Base-by-base conservation (phyloP, 2,329 filamentous ascomycete species). In the Xylariaceae sp. region DNA sequence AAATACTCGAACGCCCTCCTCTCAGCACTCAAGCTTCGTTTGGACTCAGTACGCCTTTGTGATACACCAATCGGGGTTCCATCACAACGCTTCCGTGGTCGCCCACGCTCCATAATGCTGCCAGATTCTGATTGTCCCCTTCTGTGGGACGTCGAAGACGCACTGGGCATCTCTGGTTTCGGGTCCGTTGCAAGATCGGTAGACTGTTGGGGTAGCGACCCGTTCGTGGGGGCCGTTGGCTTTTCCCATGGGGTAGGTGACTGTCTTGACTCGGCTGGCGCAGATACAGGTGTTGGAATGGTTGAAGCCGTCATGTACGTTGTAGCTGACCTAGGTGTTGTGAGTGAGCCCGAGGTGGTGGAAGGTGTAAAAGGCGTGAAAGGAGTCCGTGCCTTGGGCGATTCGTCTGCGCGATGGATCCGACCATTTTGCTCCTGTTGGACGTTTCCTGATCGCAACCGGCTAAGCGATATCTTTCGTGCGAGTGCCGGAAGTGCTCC, bases 71-170 rank as follows among this genome's bases (percentile, higher is more conserved):
- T 71, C 48, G 62, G 60, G n/a, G 67, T 68, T 14, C 66, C 65
- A 19, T 81, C 78, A 12, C 63, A 63, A 48, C 80, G 73, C 67
- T 81, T 84, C 51, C 78, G 76, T 1, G 82, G 79, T n/a, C 83
- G 75, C 5, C 82, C 83, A 41, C 83, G 73, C 53, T 86, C 81
- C 76, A 83, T 81, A 42, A 83, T 80, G 53, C 77, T 78, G 12
- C 74, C 79, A 0, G 78, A 75, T 50, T 86, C 83, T 1, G 83
- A 86, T 45, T 76, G 75, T 17, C 76, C 75, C 45, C 82, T 73
- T 47, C 74, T 73, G 60, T 85, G 81, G 2, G 65, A 61, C 40
- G 48, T 43, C 31, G 59, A 50, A n/a, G 58, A 51, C 31, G 33
- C 47, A 40, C 58, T 53, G 50, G 55, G 56, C 45, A 51, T 70